Base-by-base conservation (phyloP, 345 rosid genomes). In the Melaleuca quinquenervia region DNA sequence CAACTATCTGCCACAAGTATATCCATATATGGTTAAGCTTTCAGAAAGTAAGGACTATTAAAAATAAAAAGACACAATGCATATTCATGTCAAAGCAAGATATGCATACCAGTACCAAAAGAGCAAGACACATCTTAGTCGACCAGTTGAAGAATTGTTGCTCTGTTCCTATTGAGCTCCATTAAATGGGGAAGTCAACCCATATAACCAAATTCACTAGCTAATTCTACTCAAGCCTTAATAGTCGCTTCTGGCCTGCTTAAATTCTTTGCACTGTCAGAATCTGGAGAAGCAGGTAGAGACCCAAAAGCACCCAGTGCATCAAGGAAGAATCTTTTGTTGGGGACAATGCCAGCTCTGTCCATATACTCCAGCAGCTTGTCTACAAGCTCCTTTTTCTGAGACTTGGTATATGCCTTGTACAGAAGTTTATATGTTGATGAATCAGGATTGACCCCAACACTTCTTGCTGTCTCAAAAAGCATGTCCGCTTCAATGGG, bases 391-490 rank as follows among this genome's bases (percentile, higher is more conserved):
- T 93, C 94, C 92, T 96, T 97, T 91, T 88, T 92, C 82, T 93
- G 91, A 84, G 95, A 94, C 90, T 93, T 95, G 11, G 96, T 93
- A 87, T 92, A 97, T 83, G 98, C 96, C 91, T 89, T 97, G 58
- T 95, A 97, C 18, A 97, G 93, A 90, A 97, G 95, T 87, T 92
- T 97, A 91, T 97, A 97, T 10, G 99, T 92, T 1, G 99, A 93
- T 45, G 94, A 89, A 89, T 92, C 88, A 4, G 92, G 94, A 84
- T 49, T 75, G 86, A 94, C 89, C 82, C 94, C 91, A 27, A 88
- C 74, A 36, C 52, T 86, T 75, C 53, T 88, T 53, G 94, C 93
- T 50, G 85, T 84, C 32, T 92, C 84, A 75, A 96, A 92, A 9
- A 96, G 95, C 83, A 78, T 51, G 86, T 96, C 92, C 12, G 98